Evolutionary conservation across 768 basidiomycete genomes (phyloP).

Genomic region (Antrodiella citrinella): DNA sequence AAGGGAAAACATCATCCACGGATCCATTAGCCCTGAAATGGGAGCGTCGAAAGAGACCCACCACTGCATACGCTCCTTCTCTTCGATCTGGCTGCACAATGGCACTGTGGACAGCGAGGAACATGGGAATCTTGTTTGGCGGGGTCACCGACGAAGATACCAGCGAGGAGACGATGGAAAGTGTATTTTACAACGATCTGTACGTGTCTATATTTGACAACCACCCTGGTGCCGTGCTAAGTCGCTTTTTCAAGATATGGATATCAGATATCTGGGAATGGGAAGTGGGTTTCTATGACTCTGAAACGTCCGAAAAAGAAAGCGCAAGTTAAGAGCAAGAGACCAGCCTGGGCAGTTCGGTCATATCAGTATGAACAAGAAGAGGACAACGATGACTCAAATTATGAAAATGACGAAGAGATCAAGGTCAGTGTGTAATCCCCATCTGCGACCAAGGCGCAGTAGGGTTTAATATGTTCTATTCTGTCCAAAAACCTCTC

Average conservation of each 20-base stretch:
- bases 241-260: conserved; percentile 48
- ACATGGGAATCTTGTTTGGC: conserved; percentile 75
- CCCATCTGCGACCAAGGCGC: too few species aligned
- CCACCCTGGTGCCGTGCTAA: background rate
- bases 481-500: too few species aligned
- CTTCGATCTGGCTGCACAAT: conserved; percentile 81
- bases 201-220: conserved; percentile 23
- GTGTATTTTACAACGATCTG: conserved; percentile 85
- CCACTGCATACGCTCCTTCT: conserved; percentile 63
- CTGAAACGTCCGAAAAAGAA: conserved; percentile 57
- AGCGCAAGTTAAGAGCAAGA: conserved; percentile 38
- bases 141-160: conserved; percentile 85
- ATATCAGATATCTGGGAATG: conserved; percentile 67
- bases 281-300: conserved; percentile 72
- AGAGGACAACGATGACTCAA: conserved; percentile 14
- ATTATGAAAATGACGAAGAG: conserved; percentile 14
- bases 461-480: too few species aligned
- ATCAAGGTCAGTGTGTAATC: background rate
- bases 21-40: conserved; percentile 61
- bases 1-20: conserved; percentile 27
- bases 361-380: conserved; percentile 11
- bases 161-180: conserved; percentile 76
- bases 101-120: conserved; percentile 65
- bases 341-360: conserved; percentile 16
- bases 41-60: conserved; percentile 72